phyloP scores from a whole-genome alignment of 352 stramenopile genomes.

The Phytophthora nicotianae region DNA sequence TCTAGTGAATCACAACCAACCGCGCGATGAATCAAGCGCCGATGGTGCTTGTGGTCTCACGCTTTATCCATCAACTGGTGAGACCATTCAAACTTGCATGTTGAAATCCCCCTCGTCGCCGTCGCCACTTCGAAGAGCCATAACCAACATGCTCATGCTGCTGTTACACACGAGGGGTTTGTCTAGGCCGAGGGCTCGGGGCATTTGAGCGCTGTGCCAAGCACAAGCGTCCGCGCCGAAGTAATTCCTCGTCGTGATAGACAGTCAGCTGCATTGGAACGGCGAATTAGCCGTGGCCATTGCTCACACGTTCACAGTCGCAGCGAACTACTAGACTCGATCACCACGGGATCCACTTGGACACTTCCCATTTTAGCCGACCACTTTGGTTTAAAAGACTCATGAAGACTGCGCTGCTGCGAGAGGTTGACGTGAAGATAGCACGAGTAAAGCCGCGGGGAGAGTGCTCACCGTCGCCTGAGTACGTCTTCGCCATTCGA shows the following conservation, averaged over 20 bases:
- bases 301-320: neutral
- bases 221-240: neutral
- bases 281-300: neutral
- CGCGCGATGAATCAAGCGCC: neutral
- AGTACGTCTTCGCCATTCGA: slow-evolving; percentile 60
- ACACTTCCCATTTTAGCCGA: slow-evolving; percentile 18
- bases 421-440: slow-evolving; percentile 59
- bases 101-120: neutral
- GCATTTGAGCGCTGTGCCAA: neutral
- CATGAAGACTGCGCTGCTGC: slow-evolving; percentile 51
- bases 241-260: slow-evolving; percentile 1
- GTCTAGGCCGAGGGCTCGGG: neutral
- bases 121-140: slow-evolving; percentile 7
- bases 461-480: slow-evolving; percentile 26
- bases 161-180: slow-evolving; percentile 2
- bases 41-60: no score
- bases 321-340: no score
- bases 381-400: slow-evolving; percentile 6
- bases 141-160: neutral
- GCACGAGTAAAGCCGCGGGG: slow-evolving; percentile 36
- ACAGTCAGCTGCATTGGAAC: slow-evolving; percentile 13
- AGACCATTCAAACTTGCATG: neutral
- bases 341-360: neutral
- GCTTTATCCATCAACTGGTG: neutral
- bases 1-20: neutral